These are phyloP conservation scores for Pseudogymnoascus sp. DNA, from an alignment of 2,329 filamentous ascomycete genomes.

Conservation along the genomic window DNA sequence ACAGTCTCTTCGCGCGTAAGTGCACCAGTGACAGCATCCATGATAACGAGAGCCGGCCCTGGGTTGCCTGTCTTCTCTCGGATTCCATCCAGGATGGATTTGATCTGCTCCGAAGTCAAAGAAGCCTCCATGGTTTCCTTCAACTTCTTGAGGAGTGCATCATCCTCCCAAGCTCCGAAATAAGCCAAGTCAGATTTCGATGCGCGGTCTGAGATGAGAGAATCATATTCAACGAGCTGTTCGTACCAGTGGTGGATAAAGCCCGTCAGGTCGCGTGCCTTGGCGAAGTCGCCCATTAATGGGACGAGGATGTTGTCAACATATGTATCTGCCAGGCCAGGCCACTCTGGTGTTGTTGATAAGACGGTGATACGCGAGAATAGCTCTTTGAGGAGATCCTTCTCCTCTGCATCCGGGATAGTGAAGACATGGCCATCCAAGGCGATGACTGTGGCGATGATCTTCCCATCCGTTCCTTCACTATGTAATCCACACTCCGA, in stretches of 20 bases:
- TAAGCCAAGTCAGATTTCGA: not conserved
- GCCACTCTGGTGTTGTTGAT: slow-evolving; percentile 19
- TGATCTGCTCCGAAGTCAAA: slow-evolving; percentile 33
- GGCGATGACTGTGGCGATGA: slow-evolving; percentile 37
- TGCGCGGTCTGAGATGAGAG: slow-evolving; percentile 14
- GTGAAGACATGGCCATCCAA: slow-evolving; percentile 42
- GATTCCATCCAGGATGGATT: not conserved
- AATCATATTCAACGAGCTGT: slow-evolving; percentile 24
- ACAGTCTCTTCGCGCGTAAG: not conserved
- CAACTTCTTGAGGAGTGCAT: slow-evolving; percentile 23
- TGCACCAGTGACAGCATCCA: slow-evolving; percentile 33
- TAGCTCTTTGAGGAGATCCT: slow-evolving; percentile 26
- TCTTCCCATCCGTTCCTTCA: slow-evolving; percentile 31
- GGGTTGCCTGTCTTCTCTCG: slow-evolving; percentile 15
- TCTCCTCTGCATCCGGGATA: slow-evolving; percentile 25
- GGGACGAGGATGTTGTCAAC: slow-evolving; percentile 32
- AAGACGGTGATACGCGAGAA: slow-evolving; percentile 28
- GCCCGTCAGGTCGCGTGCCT: slow-evolving; percentile 33
- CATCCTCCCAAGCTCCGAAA: slow-evolving; percentile 28
- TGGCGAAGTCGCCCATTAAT: slow-evolving; percentile 35
- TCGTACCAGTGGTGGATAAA: slow-evolving; percentile 35
- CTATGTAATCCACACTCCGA: slow-evolving; percentile 24
- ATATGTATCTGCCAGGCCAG: slow-evolving; percentile 22
- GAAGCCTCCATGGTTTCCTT: slow-evolving; percentile 30
- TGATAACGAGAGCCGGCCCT: slow-evolving; percentile 28